Evolutionary conservation across 306 rosid genomes (phyloP), one percentile per base, ranked within the genome.

Genomic region (Trifolium subterraneum): DNA sequence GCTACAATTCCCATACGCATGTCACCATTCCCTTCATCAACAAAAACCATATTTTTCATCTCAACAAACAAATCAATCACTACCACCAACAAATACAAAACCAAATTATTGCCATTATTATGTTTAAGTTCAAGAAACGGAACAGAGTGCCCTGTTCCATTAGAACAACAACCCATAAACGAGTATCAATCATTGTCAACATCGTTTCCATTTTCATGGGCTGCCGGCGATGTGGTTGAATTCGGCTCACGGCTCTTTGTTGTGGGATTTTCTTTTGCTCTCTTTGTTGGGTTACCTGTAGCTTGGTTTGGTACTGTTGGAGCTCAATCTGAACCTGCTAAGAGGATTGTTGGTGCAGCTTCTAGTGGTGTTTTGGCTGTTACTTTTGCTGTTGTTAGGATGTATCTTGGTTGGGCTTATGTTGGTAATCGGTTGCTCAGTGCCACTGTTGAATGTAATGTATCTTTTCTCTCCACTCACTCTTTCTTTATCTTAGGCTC

Each of bases 331-430:
- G 98, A 93, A 61, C 91, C 90, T 1, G 16, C 86, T 6, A 89
- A 81, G 86, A 80, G 84, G 15, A 76, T 83, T 20, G 66, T 88
- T 12, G 89, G 84, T 70, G 96, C 86, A 0, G 85, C 87, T 68
- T 89, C 94, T 0, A 88, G 97, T 83, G 98, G 98, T 2, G 27
- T 93, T 8, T 55, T 88, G 16, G 86, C 79, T 20, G 96, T 88
- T 12, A 91, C 92, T 1, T 70, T 93, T 10, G 94, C 94, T 11
- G 97, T 93, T 38, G 78, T 93, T 3, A 89, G 96, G 71, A 93
- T 93, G 98, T 93, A 93, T 75, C 78, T 93, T 15, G 98, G 98
- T 61, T 93, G 98, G 97, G 97, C 97, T 64, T 93, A 91, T 70
- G 94, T 93, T 3, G 98, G 98, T 8, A 93, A 93, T 33, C 91